Evolutionary conservation across 345 rosid genomes (phyloP).

Genomic region (Populus euphratica): DNA sequence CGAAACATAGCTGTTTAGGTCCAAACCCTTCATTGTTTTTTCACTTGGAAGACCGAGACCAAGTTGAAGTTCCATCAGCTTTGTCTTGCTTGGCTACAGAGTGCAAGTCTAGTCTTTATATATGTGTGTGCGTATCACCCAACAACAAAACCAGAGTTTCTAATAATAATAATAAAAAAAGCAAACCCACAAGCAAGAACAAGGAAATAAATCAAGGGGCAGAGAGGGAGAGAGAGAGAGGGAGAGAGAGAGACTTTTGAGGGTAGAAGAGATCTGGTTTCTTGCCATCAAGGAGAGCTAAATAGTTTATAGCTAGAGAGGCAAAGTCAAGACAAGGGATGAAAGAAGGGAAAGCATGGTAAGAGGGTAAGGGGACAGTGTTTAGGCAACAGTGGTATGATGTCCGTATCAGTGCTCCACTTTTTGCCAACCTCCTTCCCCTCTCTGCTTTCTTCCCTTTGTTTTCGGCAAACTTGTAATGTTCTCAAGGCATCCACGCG

Average conservation of each 20-base stretch:
- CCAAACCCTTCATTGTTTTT: slow-evolving; percentile 14
- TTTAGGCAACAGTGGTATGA: slow-evolving; percentile 13
- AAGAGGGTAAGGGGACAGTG: slow-evolving; percentile 17
- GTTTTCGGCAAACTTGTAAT: no score
- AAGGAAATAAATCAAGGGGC: not conserved
- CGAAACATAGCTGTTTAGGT: slow-evolving; percentile 20
- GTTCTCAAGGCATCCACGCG: not conserved
- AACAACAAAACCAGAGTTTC: slow-evolving; percentile 8
- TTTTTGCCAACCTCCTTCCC: slow-evolving; percentile 37
- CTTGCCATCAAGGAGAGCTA: not conserved
- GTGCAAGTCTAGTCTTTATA: not conserved
- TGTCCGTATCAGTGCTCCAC: slow-evolving; percentile 18
- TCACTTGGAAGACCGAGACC: slow-evolving; percentile 38
- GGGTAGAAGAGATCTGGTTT: slow-evolving; percentile 13
- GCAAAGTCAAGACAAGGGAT: not conserved
- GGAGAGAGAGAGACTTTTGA: not conserved
- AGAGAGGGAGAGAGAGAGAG: not conserved
- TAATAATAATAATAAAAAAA: not conserved
- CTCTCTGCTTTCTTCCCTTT: not conserved
- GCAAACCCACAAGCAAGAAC: not conserved
- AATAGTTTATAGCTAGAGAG: not conserved
- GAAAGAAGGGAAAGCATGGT: not conserved
- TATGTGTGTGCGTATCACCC: not conserved
- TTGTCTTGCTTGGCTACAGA: not conserved
- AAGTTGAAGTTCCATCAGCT: slow-evolving; percentile 42